Percentiles rank a stretch among this genome's conserved stretches.
phyloP scores from a whole-genome alignment of 805 yeast genomes.

The Candida hispaniensis region DNA sequence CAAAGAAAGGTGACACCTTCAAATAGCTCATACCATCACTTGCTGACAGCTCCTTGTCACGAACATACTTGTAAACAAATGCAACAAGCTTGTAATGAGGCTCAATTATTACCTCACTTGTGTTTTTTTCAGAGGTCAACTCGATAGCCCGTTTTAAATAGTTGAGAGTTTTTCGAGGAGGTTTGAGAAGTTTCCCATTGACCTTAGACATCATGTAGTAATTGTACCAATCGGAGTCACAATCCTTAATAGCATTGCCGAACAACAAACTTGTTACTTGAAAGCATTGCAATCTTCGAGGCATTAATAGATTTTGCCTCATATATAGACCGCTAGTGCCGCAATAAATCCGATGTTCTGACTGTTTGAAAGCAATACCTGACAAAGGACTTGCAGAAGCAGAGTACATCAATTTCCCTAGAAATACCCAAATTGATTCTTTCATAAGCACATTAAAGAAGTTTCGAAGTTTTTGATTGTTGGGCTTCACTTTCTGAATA shows the following conservation, averaged over 20 bases:
- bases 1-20: constrained; percentile 30
- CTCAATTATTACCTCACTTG: constrained; percentile 54
- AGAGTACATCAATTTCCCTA: constrained; percentile 45
- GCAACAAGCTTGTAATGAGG: constrained; percentile 65
- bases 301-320: constrained; percentile 17
- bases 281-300: constrained; percentile 21
- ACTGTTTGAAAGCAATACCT: constrained; percentile 42
- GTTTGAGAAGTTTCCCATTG: constrained; percentile 38
- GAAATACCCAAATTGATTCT: constrained; percentile 41
- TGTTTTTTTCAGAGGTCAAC: constrained; percentile 19
- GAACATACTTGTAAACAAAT: constrained; percentile 45
- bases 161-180: constrained; percentile 32
- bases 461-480: constrained; percentile 5
- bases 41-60: constrained; percentile 29
- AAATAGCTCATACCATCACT: constrained; percentile 35
- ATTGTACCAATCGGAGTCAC: constrained; percentile 48
- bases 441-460: constrained; percentile 16
- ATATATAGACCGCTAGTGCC: constrained; percentile 24
- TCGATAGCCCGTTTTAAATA: constrained; percentile 31
- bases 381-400: constrained; percentile 28
- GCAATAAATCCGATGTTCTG: constrained; percentile 37
- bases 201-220: constrained; percentile 50
- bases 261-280: constrained; percentile 37
- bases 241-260: constrained; percentile 37
- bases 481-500: constrained; percentile 19